Percentiles rank a stretch among this genome's conserved stretches.
Evolutionary conservation across 768 basidiomycete species (phyloP).

Genomic region (Sutorius australiensis): DNA sequence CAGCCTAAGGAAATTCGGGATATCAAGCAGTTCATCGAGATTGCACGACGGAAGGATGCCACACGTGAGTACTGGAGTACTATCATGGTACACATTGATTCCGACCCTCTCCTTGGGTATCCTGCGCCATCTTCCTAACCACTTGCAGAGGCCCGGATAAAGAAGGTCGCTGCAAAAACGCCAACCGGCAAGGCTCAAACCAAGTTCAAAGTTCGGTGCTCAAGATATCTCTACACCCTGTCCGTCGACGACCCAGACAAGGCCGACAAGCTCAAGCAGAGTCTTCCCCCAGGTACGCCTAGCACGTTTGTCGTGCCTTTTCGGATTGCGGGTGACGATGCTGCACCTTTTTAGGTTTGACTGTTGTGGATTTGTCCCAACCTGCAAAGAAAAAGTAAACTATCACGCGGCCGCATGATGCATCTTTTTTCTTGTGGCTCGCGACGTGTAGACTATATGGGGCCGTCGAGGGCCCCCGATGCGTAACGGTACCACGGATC

Average conservation of each 20-base stretch:
- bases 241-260: slow-evolving; percentile 94
- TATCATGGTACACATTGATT: not conserved
- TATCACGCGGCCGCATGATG: slow-evolving; percentile 1
- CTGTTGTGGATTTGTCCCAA: slow-evolving; percentile 62
- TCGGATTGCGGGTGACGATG: not conserved
- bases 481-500: slow-evolving; percentile 7
- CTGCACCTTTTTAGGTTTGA: slow-evolving; percentile 51
- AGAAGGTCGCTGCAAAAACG: slow-evolving; percentile 76
- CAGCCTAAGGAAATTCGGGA: slow-evolving; percentile 98
- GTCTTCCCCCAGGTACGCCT: slow-evolving; percentile 85
- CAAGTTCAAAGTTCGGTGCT: slow-evolving; percentile 99
- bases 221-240: slow-evolving; percentile 96
- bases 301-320: not conserved
- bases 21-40: slow-evolving; percentile 98
- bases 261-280: slow-evolving; percentile 96
- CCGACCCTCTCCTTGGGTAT: not conserved
- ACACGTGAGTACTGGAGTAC: slow-evolving; percentile 60
- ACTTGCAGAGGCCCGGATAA: slow-evolving; percentile 90
- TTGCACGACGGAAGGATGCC: slow-evolving; percentile 96
- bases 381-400: slow-evolving; percentile 68
- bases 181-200: slow-evolving; percentile 74
- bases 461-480: slow-evolving; percentile 2
- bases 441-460: not conserved
- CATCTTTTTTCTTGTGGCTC: slow-evolving; percentile 1
- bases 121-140: not conserved